A percentile compares a stretch with the other conserved stretches of the same genome.
These are phyloP conservation scores for Aspergillus hiratsukae DNA, from an alignment of 2,329 filamentous ascomycete species.

Conservation along the genomic window DNA sequence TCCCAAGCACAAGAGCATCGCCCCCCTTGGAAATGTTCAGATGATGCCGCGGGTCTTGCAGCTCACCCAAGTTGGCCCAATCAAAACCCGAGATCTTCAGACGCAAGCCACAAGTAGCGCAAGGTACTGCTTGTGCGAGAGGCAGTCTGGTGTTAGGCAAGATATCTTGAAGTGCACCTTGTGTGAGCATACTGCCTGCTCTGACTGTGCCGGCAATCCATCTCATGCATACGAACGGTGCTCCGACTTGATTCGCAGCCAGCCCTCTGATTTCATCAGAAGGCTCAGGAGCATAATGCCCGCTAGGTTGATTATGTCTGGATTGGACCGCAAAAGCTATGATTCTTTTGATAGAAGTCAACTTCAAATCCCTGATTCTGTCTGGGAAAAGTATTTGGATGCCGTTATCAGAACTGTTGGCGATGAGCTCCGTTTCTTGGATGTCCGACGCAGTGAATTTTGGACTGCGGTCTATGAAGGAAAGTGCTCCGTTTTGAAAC, in stretches of 20 bases:
- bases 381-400: conserved; percentile 33
- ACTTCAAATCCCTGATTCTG: conserved; percentile 11
- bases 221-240: conserved; percentile 41
- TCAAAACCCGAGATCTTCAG: conserved; percentile 17
- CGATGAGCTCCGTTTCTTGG: conserved; percentile 26
- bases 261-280: conserved; percentile 43
- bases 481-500: conserved; percentile 17
- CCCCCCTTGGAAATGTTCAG: conserved; percentile 6
- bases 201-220: conserved; percentile 52
- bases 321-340: conserved; percentile 23
- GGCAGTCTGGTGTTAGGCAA: conserved; percentile 35
- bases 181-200: conserved; percentile 55
- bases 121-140: conserved; percentile 57
- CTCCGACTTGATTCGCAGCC: conserved; percentile 24
- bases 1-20: conserved; percentile 5
- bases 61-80: not conserved
- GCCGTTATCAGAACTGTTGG: conserved; percentile 22
- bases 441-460: conserved; percentile 25
- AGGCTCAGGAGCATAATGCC: conserved; percentile 42
- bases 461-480: conserved; percentile 32
- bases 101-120: conserved; percentile 30
- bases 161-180: conserved; percentile 46
- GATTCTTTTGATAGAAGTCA: conserved; percentile 11
- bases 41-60: conserved; percentile 14
- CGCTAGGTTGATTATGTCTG: conserved; percentile 35